These are phyloP conservation scores for Albifimbria verrucaria DNA, from an alignment of 2,329 filamentous ascomycete genomes.

Conservation along the genomic window DNA sequence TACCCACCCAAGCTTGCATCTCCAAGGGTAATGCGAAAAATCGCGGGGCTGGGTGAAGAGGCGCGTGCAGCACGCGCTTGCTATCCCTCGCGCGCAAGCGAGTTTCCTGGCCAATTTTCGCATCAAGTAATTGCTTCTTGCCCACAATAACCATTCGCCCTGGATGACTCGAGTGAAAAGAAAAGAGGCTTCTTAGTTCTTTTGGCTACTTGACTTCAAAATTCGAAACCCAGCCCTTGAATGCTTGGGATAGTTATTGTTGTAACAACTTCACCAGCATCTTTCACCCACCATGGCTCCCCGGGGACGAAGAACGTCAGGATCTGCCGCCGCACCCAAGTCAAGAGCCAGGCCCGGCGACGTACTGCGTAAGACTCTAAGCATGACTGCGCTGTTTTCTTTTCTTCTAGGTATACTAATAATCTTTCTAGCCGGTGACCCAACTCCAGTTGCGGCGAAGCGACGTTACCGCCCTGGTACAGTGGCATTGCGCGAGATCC, in stretches of 20 bases:
- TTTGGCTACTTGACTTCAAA: no score
- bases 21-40: conserved; percentile 5
- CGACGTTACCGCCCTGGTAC: conserved; percentile 76
- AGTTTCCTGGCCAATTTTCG: no score
- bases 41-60: conserved; percentile 11
- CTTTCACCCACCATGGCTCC: conserved; percentile 21
- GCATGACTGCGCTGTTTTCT: no score
- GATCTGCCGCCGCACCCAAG: conserved; percentile 10
- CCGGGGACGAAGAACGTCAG: conserved; percentile 12
- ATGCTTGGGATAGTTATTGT: no score
- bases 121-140: no score
- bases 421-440: conserved; percentile 61
- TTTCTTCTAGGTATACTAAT: conserved; percentile 14
- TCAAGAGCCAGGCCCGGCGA: conserved; percentile 32
- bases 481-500: conserved; percentile 85
- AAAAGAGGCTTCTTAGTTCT: no score
- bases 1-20: not conserved
- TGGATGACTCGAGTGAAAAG: no score
- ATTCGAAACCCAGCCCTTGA: no score
- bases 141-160: no score
- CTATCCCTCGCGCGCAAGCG: no score
- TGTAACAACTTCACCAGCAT: no score
- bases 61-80: conserved; percentile 2
- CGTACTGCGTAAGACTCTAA: conserved; percentile 35
- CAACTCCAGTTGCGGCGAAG: conserved; percentile 59